Evolutionary conservation across 2,329 filamentous ascomycete genomes (phyloP).

Genomic region (Trichoderma atroviride): DNA sequence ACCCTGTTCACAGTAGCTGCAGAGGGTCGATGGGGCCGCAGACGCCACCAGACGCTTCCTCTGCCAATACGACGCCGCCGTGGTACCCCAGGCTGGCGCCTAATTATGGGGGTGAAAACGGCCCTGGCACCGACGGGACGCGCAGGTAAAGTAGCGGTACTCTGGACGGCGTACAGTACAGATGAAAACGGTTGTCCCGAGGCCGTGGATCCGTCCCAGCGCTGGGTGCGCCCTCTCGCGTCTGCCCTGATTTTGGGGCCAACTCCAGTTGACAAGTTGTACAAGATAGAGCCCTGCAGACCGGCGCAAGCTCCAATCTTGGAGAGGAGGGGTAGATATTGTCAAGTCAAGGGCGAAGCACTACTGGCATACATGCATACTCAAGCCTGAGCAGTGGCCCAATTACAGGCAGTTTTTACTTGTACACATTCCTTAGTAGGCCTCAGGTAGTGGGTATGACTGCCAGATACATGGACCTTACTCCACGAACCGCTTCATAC

Average conservation of each 20-base stretch:
- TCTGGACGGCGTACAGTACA: background rate
- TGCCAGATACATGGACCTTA: background rate
- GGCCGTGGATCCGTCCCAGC: background rate
- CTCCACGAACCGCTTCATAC: background rate
- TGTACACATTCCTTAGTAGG: background rate
- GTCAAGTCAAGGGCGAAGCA: background rate
- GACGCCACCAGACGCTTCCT: conserved; percentile 8
- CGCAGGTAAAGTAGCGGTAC: background rate
- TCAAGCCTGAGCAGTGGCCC: background rate
- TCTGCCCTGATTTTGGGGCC: background rate
- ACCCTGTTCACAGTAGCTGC: background rate
- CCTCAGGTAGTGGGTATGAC: background rate
- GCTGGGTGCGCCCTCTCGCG: background rate
- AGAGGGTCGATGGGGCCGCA: conserved; percentile 4
- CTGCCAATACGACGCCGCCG: conserved; percentile 13
- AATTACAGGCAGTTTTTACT: background rate
- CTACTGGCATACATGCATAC: background rate
- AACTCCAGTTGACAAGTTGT: background rate
- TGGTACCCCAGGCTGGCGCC: conserved; percentile 22
- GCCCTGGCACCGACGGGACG: background rate
- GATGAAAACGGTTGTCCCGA: conserved; percentile 1
- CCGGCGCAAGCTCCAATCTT: background rate
- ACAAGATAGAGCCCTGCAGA: background rate
- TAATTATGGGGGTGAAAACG: conserved; percentile 19
- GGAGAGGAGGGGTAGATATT: background rate